Conservation (phyloP, 1,284 basidiomycete species). For the Leucocoprinus gongylophorus region DNA sequence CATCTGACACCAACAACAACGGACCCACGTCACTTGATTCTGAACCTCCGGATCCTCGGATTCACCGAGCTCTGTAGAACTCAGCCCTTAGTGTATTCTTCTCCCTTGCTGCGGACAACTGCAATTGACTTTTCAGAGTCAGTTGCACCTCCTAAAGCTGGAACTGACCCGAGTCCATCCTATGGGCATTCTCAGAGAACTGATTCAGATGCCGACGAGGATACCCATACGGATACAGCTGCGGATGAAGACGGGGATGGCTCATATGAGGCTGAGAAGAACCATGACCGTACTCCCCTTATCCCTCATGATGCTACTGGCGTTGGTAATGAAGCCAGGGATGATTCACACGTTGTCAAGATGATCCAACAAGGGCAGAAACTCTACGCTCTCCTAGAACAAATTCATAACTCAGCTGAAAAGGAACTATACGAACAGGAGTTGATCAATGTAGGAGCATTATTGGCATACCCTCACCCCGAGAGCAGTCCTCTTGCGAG, state of each 20-base stretch:
- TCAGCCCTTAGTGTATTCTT: constrained; percentile 47
- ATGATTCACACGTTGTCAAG: constrained; percentile 15
- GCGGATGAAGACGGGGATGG: background rate
- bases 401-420: constrained; percentile 46
- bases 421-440: constrained; percentile 59
- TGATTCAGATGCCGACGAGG: constrained; percentile 1
- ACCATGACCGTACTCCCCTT: background rate
- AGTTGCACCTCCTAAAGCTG: constrained; percentile 7
- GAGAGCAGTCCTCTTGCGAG: constrained; percentile 60
- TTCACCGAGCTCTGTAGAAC: constrained; percentile 81
- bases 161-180: constrained; percentile 8
- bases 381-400: constrained; percentile 48
- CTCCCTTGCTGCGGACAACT: constrained; percentile 11
- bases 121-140: constrained; percentile 5
- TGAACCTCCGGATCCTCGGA: constrained; percentile 78
- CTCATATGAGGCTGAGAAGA: background rate
- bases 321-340: background rate
- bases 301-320: background rate
- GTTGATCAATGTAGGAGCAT: constrained; percentile 61
- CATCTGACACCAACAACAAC: constrained; percentile 51
- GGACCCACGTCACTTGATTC: constrained; percentile 63
- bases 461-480: constrained; percentile 72
- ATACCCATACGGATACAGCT: background rate
- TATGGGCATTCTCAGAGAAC: background rate
- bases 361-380: constrained; percentile 56